phyloP scores from a whole-genome alignment of 306 rosid genomes.

The Castanea crenata region DNA sequence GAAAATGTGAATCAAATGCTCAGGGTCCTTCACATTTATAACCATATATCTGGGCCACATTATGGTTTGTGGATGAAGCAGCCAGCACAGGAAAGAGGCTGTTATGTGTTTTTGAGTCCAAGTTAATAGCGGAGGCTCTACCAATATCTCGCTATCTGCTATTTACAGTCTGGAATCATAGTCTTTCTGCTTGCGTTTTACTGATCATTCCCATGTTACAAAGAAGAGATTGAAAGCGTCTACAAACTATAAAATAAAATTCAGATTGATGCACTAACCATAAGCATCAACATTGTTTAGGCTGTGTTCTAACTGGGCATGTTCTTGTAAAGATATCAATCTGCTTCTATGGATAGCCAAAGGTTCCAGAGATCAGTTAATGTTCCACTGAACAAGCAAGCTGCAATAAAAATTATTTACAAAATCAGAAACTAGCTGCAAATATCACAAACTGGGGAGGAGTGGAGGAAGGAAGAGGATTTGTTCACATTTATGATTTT shows the following conservation, averaged over 20 bases:
- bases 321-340: not conserved
- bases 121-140: not conserved
- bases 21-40: not conserved
- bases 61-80: not conserved
- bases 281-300: not conserved
- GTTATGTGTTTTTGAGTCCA: not conserved
- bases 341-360: not conserved
- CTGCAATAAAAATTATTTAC: constrained; percentile 13
- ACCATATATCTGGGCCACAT: not conserved
- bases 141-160: not conserved
- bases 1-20: not conserved
- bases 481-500: too few relatives aligned
- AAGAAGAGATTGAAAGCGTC: not conserved
- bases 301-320: not conserved
- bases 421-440: not conserved
- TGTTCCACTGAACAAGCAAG: constrained; percentile 28
- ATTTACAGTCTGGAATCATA: not conserved
- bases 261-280: not conserved
- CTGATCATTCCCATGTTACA: not conserved
- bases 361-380: constrained; percentile 9
- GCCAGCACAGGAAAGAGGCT: not conserved
- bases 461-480: too few relatives aligned
- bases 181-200: constrained; percentile 1
- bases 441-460: too few relatives aligned
- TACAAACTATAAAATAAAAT: not conserved